Conservation (phyloP, 148 eudicot genomes). For the Pharnaceum exiguum region DNA sequence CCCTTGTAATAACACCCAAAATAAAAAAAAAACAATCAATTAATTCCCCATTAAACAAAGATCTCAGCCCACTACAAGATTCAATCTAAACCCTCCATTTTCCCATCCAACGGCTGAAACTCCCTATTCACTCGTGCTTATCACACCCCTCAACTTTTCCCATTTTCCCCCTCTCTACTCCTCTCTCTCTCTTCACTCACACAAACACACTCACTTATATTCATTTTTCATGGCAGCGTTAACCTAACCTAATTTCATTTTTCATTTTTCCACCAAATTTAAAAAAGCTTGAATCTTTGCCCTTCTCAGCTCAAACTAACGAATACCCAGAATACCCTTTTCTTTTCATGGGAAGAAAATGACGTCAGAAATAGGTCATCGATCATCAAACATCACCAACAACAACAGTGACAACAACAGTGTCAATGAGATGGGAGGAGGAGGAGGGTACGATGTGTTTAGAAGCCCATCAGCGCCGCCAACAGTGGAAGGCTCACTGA, state of each 20-base stretch:
- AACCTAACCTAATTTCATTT: too few relatives aligned
- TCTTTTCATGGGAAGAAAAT: slow-evolving; percentile 35
- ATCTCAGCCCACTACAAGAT: slow-evolving; percentile 3
- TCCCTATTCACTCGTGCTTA: slow-evolving; percentile 31
- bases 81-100: slow-evolving; percentile 27
- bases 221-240: too few relatives aligned
- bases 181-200: slow-evolving; percentile 5
- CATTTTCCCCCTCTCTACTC: not conserved
- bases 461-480: slow-evolving; percentile 87
- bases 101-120: slow-evolving; percentile 32
- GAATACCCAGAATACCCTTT: too few relatives aligned
- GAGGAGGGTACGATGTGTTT: slow-evolving; percentile 37
- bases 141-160: slow-evolving; percentile 29
- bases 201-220: too few relatives aligned
- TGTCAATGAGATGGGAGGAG: slow-evolving; percentile 33
- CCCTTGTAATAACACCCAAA: slow-evolving; percentile 26
- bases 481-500: slow-evolving; percentile 58
- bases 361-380: slow-evolving; percentile 46
- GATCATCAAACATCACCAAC: too few relatives aligned
- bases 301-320: slow-evolving; percentile 12
- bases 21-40: too few relatives aligned
- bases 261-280: too few relatives aligned
- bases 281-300: too few relatives aligned
- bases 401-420: slow-evolving; percentile 36
- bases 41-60: too few relatives aligned